Base-by-base conservation (phyloP, 1,284 basidiomycete species). In the Meripilus lineatus region DNA sequence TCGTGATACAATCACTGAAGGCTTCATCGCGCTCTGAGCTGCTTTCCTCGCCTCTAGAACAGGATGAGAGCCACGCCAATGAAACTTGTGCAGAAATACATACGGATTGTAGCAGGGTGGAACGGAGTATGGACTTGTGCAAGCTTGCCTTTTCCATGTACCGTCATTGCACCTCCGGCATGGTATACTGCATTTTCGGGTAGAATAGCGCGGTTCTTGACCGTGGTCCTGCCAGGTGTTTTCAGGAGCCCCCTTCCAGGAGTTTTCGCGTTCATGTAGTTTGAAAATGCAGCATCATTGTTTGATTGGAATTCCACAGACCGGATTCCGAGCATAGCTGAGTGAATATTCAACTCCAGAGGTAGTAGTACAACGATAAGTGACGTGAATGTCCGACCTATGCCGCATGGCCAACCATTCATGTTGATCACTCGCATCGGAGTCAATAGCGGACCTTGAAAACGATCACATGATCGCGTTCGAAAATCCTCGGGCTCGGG, bases 181-280 rank as follows among this genome's bases (percentile, higher is more conserved):
- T 62, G 60, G 33, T 66, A 62, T 3, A 66, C 34, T 3, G 67
- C 68, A 53, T 84, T 84, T 56, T 84, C 81, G 49, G 74, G 73
- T 18, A 72, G 58, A n/a, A 61, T 60, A 38, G 55, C 60, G 7
- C 71, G 63, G 5, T 59, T 64, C 49, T 65, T 74, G 23, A 60
- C 40, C 18, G 61, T 54, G 28, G 53, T 58, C 38, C 72, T 63
- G 15, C 70, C 75, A 3, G 80, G 79, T 0, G 79, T 82, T 56
- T 72, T 77, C 5, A 49, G 34, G 5, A 62, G 54, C 23, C 52
- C 58, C 40, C 71, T 64, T n/a, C 70, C 76, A 3, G 81, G 80
- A 0, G 79, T 83, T 55, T 71, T 74, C 0, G 66, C 49, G 11
- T 58, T 48, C 14, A 62, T 57, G 40, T 60, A 53, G 25, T 65